Evolutionary conservation across 225 moss, liverwort and hornwort species (phyloP).

Genomic region (Anthoceros angustus): DNA sequence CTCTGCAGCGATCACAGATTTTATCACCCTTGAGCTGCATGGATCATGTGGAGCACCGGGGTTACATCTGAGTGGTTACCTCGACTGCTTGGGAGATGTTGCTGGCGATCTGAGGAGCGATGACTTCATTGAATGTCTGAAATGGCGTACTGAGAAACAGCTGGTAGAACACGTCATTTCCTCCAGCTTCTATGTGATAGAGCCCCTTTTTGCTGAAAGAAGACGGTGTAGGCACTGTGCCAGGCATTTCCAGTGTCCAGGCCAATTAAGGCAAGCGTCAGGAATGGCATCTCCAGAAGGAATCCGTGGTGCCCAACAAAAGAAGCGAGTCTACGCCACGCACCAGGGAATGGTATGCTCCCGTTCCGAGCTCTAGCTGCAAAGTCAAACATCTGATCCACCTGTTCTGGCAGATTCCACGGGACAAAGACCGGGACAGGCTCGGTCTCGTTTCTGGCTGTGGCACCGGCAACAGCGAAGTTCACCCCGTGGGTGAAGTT

Average conservation of each 20-base stretch:
- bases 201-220: neutral
- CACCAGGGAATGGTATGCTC: neutral
- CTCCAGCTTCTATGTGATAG: neutral
- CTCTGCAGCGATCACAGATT: neutral
- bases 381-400: slow-evolving; percentile 12
- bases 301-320: too few species aligned
- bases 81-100: neutral
- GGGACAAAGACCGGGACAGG: neutral
- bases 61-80: neutral
- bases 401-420: slow-evolving; percentile 14
- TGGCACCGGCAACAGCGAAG: slow-evolving; percentile 21
- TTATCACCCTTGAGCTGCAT: too few species aligned
- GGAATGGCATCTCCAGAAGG: too few species aligned
- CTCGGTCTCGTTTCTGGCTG: slow-evolving; percentile 5
- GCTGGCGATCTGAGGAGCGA: neutral
- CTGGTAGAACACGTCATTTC: neutral
- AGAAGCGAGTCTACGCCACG: too few species aligned
- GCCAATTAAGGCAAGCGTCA: too few species aligned
- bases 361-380: neutral
- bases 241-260: neutral
- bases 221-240: neutral
- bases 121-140: neutral
- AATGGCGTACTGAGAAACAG: neutral
- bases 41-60: too few species aligned
- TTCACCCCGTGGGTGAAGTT: slow-evolving; percentile 20